Percentiles rank a stretch among this genome's conserved stretches.
Conservation (phyloP, 306 rosid species). For the Fragaria vesca region DNA sequence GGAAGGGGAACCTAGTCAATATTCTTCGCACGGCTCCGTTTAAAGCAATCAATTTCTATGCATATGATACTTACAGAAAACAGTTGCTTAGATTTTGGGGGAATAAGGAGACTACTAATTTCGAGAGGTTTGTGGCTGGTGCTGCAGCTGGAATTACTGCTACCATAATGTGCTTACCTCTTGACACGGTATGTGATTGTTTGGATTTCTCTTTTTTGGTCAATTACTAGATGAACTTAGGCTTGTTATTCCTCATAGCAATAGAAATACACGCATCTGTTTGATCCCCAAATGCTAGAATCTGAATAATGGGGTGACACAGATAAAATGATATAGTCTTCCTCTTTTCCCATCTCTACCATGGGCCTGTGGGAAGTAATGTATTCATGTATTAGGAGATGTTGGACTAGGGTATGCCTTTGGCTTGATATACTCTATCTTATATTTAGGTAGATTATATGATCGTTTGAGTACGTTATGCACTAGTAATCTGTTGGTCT, state of each 20-base stretch:
- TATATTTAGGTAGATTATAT: neutral
- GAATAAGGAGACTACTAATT: constrained; percentile 71
- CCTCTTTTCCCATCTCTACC: neutral
- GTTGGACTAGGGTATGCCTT: neutral
- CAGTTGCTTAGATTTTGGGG: constrained; percentile 67
- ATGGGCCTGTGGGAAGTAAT: neutral
- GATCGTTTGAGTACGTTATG: neutral
- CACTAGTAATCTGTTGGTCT: neutral
- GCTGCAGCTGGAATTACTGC: constrained; percentile 97
- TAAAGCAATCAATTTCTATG: constrained; percentile 87
- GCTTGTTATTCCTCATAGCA: constrained; percentile 1
- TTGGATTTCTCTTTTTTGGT: constrained; percentile 3
- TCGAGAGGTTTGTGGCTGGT: constrained; percentile 94
- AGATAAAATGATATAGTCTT: neutral
- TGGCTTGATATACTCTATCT: neutral
- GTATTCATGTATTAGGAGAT: neutral
- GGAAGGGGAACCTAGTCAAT: constrained; percentile 92
- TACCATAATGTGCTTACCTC: constrained; percentile 77
- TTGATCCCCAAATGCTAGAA: neutral
- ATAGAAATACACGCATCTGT: neutral
- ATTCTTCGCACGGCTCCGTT: constrained; percentile 96
- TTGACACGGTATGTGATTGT: constrained; percentile 74
- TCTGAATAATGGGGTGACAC: neutral
- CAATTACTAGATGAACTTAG: constrained; percentile 8
- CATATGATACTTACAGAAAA: constrained; percentile 89